phyloP scores from a whole-genome alignment of 345 rosid genomes.

The Eucalyptus sp. region DNA sequence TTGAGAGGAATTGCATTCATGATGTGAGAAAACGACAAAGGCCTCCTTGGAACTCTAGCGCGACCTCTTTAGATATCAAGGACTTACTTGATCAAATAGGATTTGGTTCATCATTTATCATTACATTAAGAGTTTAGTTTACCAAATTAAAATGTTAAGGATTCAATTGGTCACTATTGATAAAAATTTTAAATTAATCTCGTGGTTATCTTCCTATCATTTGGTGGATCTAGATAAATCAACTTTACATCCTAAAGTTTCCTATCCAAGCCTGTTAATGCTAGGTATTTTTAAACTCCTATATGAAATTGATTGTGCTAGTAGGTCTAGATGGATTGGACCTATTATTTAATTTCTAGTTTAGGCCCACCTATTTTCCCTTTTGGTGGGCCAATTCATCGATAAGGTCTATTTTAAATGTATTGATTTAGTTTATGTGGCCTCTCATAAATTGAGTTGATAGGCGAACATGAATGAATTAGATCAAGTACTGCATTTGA shows the following conservation, averaged over 20 bases:
- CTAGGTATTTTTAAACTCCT: neutral
- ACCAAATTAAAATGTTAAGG: neutral
- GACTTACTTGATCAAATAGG: neutral
- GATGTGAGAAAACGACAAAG: neutral
- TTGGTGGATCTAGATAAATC: neutral
- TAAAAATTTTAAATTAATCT: rapidly evolving
- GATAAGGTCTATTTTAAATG: neutral
- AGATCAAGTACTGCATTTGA: rapidly evolving
- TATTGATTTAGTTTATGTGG: neutral
- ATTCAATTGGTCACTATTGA: neutral
- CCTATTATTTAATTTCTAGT: neutral
- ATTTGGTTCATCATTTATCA: rapidly evolving
- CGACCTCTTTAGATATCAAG: rapidly evolving
- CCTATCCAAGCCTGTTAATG: neutral
- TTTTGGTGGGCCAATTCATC: neutral
- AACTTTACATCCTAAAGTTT: neutral
- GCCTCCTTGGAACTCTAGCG: neutral
- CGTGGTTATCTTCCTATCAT: neutral
- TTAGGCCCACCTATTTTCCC: neutral
- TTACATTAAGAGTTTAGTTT: neutral
- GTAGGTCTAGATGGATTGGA: neutral
- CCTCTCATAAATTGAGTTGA: neutral
- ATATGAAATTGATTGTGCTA: neutral
- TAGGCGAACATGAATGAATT: neutral
- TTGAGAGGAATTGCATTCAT: neutral